Evolutionary conservation across 768 basidiomycete species (phyloP).

Genomic region (Gelatoporia subvermispora): DNA sequence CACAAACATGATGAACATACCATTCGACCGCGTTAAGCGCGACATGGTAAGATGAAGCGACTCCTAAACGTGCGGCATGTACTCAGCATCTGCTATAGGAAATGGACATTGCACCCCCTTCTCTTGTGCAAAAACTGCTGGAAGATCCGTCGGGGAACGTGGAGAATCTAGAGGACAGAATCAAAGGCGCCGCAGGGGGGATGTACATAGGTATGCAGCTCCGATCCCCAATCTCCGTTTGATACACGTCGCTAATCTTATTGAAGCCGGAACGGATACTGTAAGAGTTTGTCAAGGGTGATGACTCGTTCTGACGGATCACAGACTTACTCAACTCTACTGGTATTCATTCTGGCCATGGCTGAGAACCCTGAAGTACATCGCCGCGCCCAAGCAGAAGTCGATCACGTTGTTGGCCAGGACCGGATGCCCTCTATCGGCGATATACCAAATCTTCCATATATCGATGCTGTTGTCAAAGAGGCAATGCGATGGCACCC

Average conservation of each 20-base stretch:
- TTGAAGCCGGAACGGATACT: constrained; percentile 12
- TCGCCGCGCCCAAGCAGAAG: constrained; percentile 20
- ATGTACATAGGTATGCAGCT: constrained; percentile 10
- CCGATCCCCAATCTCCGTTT: neutral
- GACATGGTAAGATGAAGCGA: constrained; percentile 11
- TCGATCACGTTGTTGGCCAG: constrained; percentile 21
- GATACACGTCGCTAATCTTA: neutral
- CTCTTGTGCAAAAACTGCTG: constrained; percentile 11
- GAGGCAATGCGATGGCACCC: constrained; percentile 30
- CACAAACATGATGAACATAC: constrained; percentile 8
- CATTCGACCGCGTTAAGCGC: constrained; percentile 17
- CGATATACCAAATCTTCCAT: constrained; percentile 15
- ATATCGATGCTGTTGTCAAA: constrained; percentile 16
- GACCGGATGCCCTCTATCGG: constrained; percentile 15
- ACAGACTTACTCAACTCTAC: constrained; percentile 23
- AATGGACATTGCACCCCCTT: constrained; percentile 10
- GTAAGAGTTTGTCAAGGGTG: constrained; percentile 40
- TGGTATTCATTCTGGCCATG: constrained; percentile 30
- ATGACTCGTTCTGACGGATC: neutral
- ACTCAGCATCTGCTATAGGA: neutral
- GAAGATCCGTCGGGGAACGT: constrained; percentile 13
- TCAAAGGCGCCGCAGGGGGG: constrained; percentile 6
- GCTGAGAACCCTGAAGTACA: constrained; percentile 27
- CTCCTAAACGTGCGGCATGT: too few relatives aligned
- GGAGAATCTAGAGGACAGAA: constrained; percentile 1